A percentile compares a stretch with the other conserved stretches of the same genome.
phyloP scores from a whole-genome alignment of 768 basidiomycete species.

The Boletus insuetus region DNA sequence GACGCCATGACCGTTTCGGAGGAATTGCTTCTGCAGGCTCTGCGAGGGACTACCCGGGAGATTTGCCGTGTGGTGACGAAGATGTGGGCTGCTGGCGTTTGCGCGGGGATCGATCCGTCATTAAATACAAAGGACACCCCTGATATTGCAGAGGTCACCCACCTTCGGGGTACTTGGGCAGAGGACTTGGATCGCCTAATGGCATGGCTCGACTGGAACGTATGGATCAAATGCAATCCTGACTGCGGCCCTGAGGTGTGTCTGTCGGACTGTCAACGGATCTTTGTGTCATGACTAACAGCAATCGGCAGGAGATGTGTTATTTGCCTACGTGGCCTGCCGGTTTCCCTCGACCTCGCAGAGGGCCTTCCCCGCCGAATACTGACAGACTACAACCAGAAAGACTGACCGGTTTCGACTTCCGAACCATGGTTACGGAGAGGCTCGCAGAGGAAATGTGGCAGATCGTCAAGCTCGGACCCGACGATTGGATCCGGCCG shows the following conservation, averaged over 20 bases:
- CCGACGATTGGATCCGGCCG: constrained; percentile 21
- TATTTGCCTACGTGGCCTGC: constrained; percentile 27
- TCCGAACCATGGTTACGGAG: not conserved
- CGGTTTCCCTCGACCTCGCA: constrained; percentile 3
- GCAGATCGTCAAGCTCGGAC: not conserved
- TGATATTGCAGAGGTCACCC: not conserved
- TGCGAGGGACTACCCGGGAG: constrained; percentile 39
- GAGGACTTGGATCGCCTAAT: constrained; percentile 37
- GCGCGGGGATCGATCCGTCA: constrained; percentile 14
- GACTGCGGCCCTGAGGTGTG: constrained; percentile 45
- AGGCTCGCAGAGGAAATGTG: not conserved
- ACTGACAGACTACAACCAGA: not conserved
- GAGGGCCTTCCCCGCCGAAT: not conserved
- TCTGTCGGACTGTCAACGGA: not conserved
- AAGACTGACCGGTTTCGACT: not conserved
- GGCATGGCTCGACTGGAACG: constrained; percentile 52
- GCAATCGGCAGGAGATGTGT: constrained; percentile 21
- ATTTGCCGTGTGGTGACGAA: constrained; percentile 45
- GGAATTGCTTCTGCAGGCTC: constrained; percentile 20
- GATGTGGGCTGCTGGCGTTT: constrained; percentile 46
- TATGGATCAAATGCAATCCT: constrained; percentile 49
- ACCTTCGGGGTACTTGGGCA: constrained; percentile 33
- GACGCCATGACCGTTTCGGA: constrained; percentile 29
- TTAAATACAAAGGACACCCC: constrained; percentile 2
- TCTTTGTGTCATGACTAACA: not conserved